Conservation (phyloP, 1,139 yeast species). For the Scheffersomyces titani region DNA sequence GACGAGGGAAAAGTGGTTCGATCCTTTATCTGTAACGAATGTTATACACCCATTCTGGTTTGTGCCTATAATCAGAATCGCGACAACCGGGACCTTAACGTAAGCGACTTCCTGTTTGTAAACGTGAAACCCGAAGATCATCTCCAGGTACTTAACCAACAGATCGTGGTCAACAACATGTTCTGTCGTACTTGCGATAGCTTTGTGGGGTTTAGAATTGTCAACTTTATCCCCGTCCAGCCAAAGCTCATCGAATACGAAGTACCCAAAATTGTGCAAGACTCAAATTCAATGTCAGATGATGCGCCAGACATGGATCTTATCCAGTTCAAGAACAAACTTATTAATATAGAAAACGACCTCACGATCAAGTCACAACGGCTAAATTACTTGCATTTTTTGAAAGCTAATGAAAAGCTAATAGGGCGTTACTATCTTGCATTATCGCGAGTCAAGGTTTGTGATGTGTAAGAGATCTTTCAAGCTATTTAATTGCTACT, state of each 20-base stretch:
- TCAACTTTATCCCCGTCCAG: conserved; percentile 7
- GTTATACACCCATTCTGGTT: conserved; percentile 11
- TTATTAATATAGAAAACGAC: conserved; percentile 13
- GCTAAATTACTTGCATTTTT: background rate
- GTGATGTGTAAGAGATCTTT: background rate
- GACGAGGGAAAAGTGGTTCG: background rate
- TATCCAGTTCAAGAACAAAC: conserved; percentile 9
- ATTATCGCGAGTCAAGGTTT: background rate
- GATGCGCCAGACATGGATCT: conserved; percentile 5
- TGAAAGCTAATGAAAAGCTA: background rate
- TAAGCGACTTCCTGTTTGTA: conserved; percentile 4
- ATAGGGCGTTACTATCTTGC: background rate
- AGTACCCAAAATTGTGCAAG: background rate
- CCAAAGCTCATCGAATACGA: conserved; percentile 5
- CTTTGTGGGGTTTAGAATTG: conserved; percentile 17
- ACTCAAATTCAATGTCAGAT: background rate
- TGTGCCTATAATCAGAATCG: background rate
- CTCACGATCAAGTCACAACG: conserved; percentile 7
- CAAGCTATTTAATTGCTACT: too few relatives aligned
- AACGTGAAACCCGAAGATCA: conserved; percentile 6
- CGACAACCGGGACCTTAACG: background rate
- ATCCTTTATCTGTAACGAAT: conserved; percentile 12
- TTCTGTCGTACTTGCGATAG: conserved; percentile 15
- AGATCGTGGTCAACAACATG: conserved; percentile 10
- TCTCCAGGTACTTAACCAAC: conserved; percentile 7